Percentiles rank a stretch among this genome's conserved stretches.
phyloP scores from a whole-genome alignment of 2,329 filamentous ascomycete species.

The Ophiostoma montium region DNA sequence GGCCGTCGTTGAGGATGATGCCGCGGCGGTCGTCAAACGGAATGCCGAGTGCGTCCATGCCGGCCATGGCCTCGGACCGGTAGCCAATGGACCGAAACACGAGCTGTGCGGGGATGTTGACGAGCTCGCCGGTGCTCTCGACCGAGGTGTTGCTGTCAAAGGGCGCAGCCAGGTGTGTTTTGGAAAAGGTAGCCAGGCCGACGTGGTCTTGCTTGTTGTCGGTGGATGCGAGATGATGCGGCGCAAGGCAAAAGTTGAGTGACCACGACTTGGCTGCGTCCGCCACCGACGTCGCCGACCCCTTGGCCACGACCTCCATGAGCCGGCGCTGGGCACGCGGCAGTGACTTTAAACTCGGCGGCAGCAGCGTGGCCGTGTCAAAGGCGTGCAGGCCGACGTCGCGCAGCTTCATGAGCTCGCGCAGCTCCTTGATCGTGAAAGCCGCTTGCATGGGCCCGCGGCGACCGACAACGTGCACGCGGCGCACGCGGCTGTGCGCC shows the following conservation, averaged over 20 bases:
- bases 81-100: conserved; percentile 96
- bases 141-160: conserved; percentile 38
- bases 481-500: conserved; percentile 56
- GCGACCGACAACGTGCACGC: conserved; percentile 77
- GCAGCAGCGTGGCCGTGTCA: conserved; percentile 48
- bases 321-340: conserved; percentile 64
- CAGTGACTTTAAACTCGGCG: conserved; percentile 51
- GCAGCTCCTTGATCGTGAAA: conserved; percentile 88
- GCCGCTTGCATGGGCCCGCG: conserved; percentile 85
- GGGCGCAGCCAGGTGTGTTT: conserved; percentile 39
- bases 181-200: conserved; percentile 53
- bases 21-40: conserved; percentile 64
- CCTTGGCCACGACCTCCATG: conserved; percentile 68
- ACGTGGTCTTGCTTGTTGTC: conserved; percentile 34
- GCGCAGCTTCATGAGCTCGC: conserved; percentile 71
- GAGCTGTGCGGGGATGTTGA: conserved; percentile 48
- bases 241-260: conserved; percentile 73
- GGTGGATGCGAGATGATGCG: conserved; percentile 46
- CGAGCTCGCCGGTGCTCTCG: conserved; percentile 32
- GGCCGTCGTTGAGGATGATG: conserved; percentile 67
- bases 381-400: conserved; percentile 59
- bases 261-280: conserved; percentile 58
- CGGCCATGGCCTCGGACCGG: conserved; percentile 62
- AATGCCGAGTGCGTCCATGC: conserved; percentile 58
- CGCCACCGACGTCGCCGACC: conserved; percentile 38